Conservation (phyloP, 176 grass and related monocot genomes). For the Oryza coarctata region DNA sequence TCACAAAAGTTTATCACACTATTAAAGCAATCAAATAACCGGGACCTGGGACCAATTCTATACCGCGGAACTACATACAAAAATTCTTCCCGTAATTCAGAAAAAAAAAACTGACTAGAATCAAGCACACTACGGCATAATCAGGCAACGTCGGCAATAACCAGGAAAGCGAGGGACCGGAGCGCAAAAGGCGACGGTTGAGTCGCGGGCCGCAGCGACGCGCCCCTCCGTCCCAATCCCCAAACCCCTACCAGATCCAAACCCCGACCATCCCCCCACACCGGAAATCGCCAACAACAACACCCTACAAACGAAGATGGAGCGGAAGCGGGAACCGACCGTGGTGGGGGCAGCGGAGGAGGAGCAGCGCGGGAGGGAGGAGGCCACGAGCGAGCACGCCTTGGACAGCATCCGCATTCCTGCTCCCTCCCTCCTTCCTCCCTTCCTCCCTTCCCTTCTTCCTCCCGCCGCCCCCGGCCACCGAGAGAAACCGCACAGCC, state of each 20-base stretch:
- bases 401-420: slow-evolving; percentile 69
- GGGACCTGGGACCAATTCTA: slow-evolving; percentile 19
- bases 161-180: slow-evolving; percentile 7
- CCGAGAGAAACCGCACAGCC: no score
- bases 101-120: background rate
- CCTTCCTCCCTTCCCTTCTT: background rate
- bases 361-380: slow-evolving; percentile 79
- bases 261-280: background rate
- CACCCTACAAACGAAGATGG: background rate
- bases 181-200: slow-evolving; percentile 1
- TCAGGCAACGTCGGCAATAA: background rate
- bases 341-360: slow-evolving; percentile 57
- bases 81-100: background rate
- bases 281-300: background rate
- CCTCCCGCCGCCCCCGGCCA: no score
- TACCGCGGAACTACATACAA: background rate
- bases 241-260: slow-evolving; percentile 26
- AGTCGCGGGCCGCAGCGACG: background rate
- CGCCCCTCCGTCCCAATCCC: background rate
- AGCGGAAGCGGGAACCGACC: slow-evolving; percentile 27
- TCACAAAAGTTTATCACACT: background rate
- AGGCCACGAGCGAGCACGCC: slow-evolving; percentile 74
- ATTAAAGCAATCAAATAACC: background rate
- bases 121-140: background rate
- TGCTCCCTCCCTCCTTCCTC: slow-evolving; percentile 10